Conservation (phyloP, 1,284 basidiomycete genomes). For the Ceratobasidium sp. region DNA sequence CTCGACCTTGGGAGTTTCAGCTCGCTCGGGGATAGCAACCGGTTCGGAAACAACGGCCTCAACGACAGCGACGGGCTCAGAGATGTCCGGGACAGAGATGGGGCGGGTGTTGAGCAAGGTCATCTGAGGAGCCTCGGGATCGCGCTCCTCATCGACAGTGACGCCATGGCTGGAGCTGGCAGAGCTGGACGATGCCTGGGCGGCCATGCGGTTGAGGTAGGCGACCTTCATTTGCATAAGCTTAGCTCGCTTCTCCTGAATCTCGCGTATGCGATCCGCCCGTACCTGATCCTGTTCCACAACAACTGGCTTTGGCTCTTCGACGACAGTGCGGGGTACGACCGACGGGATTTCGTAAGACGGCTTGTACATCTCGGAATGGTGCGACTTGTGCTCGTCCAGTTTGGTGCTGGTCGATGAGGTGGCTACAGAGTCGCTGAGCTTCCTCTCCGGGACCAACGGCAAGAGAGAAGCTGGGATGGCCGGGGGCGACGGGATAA, state of each 20-base stretch:
- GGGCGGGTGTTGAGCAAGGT: conserved; percentile 21
- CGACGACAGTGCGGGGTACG: not conserved
- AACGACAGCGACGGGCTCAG: conserved; percentile 1
- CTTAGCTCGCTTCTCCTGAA: conserved; percentile 25
- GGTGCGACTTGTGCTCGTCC: conserved; percentile 32
- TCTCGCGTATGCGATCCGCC: not conserved
- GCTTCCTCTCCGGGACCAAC: conserved; percentile 15
- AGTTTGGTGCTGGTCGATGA: conserved; percentile 28
- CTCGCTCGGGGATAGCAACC: not conserved
- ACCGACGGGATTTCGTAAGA: conserved; percentile 21
- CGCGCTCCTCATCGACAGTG: conserved; percentile 22
- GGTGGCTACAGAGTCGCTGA: conserved; percentile 16
- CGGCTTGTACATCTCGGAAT: conserved; percentile 35
- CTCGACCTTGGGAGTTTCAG: not conserved
- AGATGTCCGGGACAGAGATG: conserved; percentile 20
- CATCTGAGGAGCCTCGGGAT: conserved; percentile 32
- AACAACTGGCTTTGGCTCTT: not conserved
- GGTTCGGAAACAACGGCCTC: not conserved
- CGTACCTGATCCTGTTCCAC: not conserved
- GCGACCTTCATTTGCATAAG: not conserved
- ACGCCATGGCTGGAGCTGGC: not conserved
- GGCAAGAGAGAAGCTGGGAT: conserved; percentile 20
- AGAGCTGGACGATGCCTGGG: not conserved
- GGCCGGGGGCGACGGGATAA: conserved; percentile 19
- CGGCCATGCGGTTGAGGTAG: not conserved